These are phyloP conservation scores for Globisporangium abappressorium DNA, from an alignment of 352 stramenopile species.

Conservation along the genomic window DNA sequence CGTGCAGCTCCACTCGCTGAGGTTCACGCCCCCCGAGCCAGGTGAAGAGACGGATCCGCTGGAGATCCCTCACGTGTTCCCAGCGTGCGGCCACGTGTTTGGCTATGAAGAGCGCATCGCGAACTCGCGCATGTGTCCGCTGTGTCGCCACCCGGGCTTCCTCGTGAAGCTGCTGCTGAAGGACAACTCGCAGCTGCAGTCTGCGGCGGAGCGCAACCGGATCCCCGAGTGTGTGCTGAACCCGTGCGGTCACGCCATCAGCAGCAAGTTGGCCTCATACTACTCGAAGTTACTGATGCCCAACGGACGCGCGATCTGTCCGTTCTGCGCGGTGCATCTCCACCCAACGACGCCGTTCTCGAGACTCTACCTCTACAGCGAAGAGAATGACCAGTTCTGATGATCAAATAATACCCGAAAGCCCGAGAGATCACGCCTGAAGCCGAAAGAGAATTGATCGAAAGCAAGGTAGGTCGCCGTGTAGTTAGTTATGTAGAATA, in stretches of 20 bases:
- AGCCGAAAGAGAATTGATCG: background rate
- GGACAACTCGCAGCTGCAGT: slow-evolving; percentile 71
- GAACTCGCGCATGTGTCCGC: slow-evolving; percentile 48
- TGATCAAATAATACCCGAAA: background rate
- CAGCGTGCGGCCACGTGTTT: slow-evolving; percentile 78
- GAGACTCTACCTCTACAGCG: slow-evolving; percentile 74
- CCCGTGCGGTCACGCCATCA: slow-evolving; percentile 80
- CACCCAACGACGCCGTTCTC: slow-evolving; percentile 63
- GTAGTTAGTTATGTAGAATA: slow-evolving; percentile 8
- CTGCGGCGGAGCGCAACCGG: slow-evolving; percentile 45
- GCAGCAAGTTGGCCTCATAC: slow-evolving; percentile 52
- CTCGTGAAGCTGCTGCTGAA: slow-evolving; percentile 72
- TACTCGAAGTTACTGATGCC: slow-evolving; percentile 67
- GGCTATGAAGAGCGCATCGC: slow-evolving; percentile 74
- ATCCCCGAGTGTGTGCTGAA: slow-evolving; percentile 82
- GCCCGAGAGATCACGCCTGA: background rate
- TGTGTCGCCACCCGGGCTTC: slow-evolving; percentile 61
- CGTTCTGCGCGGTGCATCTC: slow-evolving; percentile 74
- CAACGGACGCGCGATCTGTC: slow-evolving; percentile 74
- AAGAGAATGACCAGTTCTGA: slow-evolving; percentile 28
- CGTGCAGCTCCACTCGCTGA: slow-evolving; percentile 67
- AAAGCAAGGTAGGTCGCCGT: background rate
- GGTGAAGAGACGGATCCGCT: slow-evolving; percentile 49
- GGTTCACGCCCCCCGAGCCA: slow-evolving; percentile 37
- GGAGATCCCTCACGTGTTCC: slow-evolving; percentile 72